Percentiles rank a stretch among this genome's conserved stretches.
phyloP scores from a whole-genome alignment of 805 yeast species.

The Wickerhamomyces rabaulensis region DNA sequence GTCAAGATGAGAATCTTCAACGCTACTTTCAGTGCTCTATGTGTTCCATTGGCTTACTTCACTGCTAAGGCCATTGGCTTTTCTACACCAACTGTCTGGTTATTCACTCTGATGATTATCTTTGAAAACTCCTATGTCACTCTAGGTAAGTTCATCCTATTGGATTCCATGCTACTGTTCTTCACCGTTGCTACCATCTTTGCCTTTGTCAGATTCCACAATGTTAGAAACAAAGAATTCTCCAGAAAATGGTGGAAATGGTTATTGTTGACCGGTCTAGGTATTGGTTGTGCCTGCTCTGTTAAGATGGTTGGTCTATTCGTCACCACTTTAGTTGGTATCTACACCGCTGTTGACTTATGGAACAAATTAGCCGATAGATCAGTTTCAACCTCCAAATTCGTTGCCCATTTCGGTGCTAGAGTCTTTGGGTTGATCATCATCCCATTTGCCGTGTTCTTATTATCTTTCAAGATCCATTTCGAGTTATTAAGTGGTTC shows the following conservation, averaged over 20 bases:
- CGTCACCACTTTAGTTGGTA: slow-evolving; percentile 82
- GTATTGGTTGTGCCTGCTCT: slow-evolving; percentile 85
- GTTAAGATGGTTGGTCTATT: slow-evolving; percentile 97
- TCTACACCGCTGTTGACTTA: slow-evolving; percentile 81
- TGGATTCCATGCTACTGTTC: slow-evolving; percentile 87
- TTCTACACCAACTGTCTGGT: slow-evolving; percentile 66
- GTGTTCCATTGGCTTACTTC: slow-evolving; percentile 83
- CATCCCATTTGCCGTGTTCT: slow-evolving; percentile 58
- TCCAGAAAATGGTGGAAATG: slow-evolving; percentile 90
- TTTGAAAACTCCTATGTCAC: slow-evolving; percentile 82
- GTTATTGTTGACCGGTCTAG: slow-evolving; percentile 77
- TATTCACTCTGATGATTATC: slow-evolving; percentile 73
- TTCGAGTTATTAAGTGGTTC: slow-evolving; percentile 67
- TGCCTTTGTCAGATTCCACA: slow-evolving; percentile 68
- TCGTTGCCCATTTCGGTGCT: slow-evolving; percentile 60
- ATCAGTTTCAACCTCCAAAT: slow-evolving; percentile 43
- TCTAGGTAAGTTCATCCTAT: slow-evolving; percentile 80
- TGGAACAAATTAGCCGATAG: slow-evolving; percentile 80
- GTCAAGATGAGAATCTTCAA: slow-evolving; percentile 86
- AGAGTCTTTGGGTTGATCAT: slow-evolving; percentile 58
- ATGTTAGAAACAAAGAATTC: slow-evolving; percentile 47
- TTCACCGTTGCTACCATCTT: slow-evolving; percentile 83
- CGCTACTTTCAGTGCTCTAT: slow-evolving; percentile 74
- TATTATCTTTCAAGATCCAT: slow-evolving; percentile 67
- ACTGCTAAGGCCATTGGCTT: slow-evolving; percentile 76